These are phyloP conservation scores for Saturnispora sanitii DNA, from an alignment of 805 yeast species.

Conservation along the genomic window DNA sequence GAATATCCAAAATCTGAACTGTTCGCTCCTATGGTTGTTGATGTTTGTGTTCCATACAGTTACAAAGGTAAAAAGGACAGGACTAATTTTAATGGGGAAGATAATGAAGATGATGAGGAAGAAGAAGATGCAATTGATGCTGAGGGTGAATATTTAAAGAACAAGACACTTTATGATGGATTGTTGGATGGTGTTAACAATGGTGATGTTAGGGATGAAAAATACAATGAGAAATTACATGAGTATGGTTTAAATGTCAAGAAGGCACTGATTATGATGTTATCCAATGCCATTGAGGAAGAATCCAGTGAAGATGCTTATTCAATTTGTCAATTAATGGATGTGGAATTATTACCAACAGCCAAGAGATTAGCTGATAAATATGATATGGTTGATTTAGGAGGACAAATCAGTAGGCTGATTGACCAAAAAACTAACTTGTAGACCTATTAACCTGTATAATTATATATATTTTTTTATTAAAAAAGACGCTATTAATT, in stretches of 20 bases:
- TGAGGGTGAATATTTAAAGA: conserved; percentile 57
- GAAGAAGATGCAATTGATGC: conserved; percentile 31
- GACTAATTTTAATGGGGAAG: conserved; percentile 10
- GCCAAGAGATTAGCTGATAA: conserved; percentile 81
- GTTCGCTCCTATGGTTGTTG: conserved; percentile 73
- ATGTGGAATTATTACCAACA: conserved; percentile 46
- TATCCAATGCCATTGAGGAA: conserved; percentile 9
- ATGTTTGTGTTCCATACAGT: conserved; percentile 54
- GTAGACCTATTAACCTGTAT: neutral
- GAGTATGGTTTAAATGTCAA: conserved; percentile 34
- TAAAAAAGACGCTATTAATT: neutral
- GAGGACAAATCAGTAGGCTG: conserved; percentile 43
- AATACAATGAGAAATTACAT: conserved; percentile 37
- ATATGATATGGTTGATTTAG: conserved; percentile 42
- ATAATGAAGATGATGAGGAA: conserved; percentile 34
- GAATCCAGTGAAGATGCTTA: conserved; percentile 52
- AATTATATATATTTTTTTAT: conserved; percentile 4
- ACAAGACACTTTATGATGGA: conserved; percentile 50
- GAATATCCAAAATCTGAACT: conserved; percentile 76
- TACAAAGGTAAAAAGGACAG: conserved; percentile 17
- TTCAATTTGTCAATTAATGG: conserved; percentile 39
- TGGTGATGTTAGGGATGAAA: conserved; percentile 29
- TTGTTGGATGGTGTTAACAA: conserved; percentile 45
- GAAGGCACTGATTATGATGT: conserved; percentile 4
- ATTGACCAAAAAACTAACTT: conserved; percentile 34